Base-by-base conservation (phyloP, 106 monocot species). In the Narthecium ossifragum region DNA sequence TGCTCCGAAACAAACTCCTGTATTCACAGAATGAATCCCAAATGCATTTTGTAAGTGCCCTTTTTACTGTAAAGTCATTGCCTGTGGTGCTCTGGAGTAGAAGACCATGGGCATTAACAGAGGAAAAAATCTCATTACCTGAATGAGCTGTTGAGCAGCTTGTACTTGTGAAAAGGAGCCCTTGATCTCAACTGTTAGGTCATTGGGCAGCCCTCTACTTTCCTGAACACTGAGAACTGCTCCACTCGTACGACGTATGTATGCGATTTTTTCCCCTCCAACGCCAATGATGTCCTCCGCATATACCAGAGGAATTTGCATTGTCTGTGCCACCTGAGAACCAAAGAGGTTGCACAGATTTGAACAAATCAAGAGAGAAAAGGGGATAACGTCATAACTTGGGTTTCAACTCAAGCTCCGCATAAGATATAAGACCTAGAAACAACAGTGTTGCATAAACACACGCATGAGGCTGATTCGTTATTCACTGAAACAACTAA, bases 161-260 rank as follows among this genome's bases (percentile, higher is more conserved):
- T 76, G 72, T 61, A 85, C 85, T 56, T 85, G 72, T 38, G 69
- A 53, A 46, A 76, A 13, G 23, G 75, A 73, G 40, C 85, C 85
- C 66, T 85, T 85, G 26, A 85, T 76, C 69, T 85, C 85, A 61
- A 85, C 80, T 29, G 73, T 80, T 28, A 85, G 80, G 46, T 80
- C 80, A 65, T 80, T 80, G 22, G 67, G 55, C 13, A 34, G 34
- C 15, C 56, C 72, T 49, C 63, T 59, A 6, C 53, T 80, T 48
- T 85, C 85, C 55, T 80, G 72, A 32, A 85, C 62, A 25, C 76
- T 85, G 27, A 85, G 66, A 2, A 73, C 38, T 26, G 85, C 80
- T 25, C 85, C 85, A 40, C 85, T 85, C 11, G 40, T 61, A 15
- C 69, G 76, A 10, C 85, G 63, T 23, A 85, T 85, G 63, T 80